Evolutionary conservation across 192 early-diverging fungal genomes (phyloP), one percentile per base, ranked within the genome.

Genomic region (Rhizoclosmatium sp.): DNA sequence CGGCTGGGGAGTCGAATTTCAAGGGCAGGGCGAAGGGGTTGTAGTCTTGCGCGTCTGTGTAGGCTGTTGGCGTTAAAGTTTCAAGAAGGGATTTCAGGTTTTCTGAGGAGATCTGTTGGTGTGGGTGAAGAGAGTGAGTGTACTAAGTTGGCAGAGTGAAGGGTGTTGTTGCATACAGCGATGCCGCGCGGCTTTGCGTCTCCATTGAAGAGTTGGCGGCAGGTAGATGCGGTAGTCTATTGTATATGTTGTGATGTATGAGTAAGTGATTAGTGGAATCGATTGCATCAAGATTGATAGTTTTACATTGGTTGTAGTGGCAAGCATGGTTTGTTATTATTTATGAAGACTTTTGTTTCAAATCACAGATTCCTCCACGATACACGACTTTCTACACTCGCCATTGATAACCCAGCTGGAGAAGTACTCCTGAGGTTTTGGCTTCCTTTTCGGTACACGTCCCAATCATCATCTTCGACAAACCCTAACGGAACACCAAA

Each of bases 1-100:
- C 89, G 60, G 92, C 89, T 3, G 90, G 5, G 19, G 85, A 90
- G 59, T 92, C 91, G 66, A 95, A 97, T 48, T 85, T 84, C n/a
- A 97, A 86, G 0, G 95, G 95, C 70, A 97, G 51, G 7, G 47
- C 54, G 56, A 71, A 71, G 5, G 56, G 70, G 40, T 64, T 54
- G 51, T 54, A 7, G 51, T 7, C 16, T 1, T 7, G 9, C 5
- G 49, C 51, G 51, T 12, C 9, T 54, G 9, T 16, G 51, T 54
- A 54, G 9, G 5, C 51, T 54, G 5, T 16, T 12, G 16, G 51
- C 16, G 51, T 7, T 7, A 54, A 16, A 0, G 51, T 54, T 7
- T 54, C 51, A 16, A 54, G 51, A 54, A 54, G 16, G 5, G 51
- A 12, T 54, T 54, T 16, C 5, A 54, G 5, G 51, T 54, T 54